Base-by-base conservation (phyloP, 176 grass and related monocot genomes). In the Rhynchospora breviuscula region DNA sequence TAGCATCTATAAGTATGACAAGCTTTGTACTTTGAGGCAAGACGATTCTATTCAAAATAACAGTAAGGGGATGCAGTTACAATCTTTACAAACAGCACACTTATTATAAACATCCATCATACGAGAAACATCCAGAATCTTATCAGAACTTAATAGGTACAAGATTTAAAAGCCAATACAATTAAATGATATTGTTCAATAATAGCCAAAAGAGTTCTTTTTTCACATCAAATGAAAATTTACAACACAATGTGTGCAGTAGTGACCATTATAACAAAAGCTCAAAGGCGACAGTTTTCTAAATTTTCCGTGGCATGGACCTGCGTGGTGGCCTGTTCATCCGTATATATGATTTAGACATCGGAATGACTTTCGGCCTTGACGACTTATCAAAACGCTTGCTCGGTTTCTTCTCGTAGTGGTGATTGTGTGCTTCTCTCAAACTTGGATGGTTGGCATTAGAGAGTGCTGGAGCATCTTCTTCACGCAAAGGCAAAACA, bases 241-340 rank as follows among this genome's bases (percentile, higher is more conserved):
- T 40, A 5, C 4, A 40, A 40, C 35, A 40, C 4, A 40, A 40
- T 40, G 19, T 62, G 8, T 2, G 59, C 23, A 29, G 4, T 4
- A 29, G 2, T 26, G 10, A 35, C 4, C 10, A 66, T 26, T 66
- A 66, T 40, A 40, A 40, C 35, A 40, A 2, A 40, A 29, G 26
- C 26, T 29, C 26, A 29, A 29, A 40, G 35, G 35, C 35, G 35
- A 40, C 3, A 2, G 35, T 40, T 40, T 40, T 40, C 35, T 40
- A 81, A 64, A 22, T 52, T 81, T 81, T 81, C 31, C 79, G 8
- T 17, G 60, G 33, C 79, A 81, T 52, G 4, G 60, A 61, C 11
- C 58, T 66, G 43, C 79, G 60, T 66, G 54, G 79, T 13, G 60
- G 79, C 61, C 43, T 65, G 47, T 81, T 62, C 43, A 81, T 81